Conservation (phyloP, 176 grass and related monocot genomes). For the Poa annua region DNA sequence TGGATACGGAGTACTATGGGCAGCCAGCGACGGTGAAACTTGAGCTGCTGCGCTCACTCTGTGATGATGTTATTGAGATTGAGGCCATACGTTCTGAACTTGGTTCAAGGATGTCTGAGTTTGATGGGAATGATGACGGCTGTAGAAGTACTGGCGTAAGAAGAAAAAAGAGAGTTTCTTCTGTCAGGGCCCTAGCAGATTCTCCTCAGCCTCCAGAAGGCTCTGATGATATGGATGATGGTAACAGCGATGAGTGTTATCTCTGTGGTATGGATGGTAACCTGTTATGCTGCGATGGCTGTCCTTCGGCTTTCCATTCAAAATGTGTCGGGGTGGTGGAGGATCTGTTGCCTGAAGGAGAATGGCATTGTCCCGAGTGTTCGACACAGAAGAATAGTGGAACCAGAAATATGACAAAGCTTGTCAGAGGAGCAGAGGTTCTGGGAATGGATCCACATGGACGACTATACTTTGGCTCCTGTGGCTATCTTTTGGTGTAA, state of each 20-base stretch:
- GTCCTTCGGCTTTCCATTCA: slow-evolving; percentile 96
- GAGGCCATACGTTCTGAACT: slow-evolving; percentile 73
- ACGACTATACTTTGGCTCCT: slow-evolving; percentile 73
- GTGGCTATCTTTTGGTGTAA: slow-evolving; percentile 90
- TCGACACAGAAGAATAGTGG: slow-evolving; percentile 62
- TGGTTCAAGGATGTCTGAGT: slow-evolving; percentile 60
- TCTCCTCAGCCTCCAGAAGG: slow-evolving; percentile 38
- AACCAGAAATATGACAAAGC: slow-evolving; percentile 52
- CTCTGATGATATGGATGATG: slow-evolving; percentile 62
- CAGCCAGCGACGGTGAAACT: slow-evolving; percentile 79
- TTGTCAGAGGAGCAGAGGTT: slow-evolving; percentile 73
- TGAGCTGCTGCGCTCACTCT: slow-evolving; percentile 76
- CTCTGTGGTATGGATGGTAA: slow-evolving; percentile 95
- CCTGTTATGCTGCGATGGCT: slow-evolving; percentile 95
- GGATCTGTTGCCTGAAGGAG: slow-evolving; percentile 90
- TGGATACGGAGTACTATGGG: slow-evolving; percentile 76
- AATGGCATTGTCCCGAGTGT: slow-evolving; percentile 94
- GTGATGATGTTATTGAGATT: slow-evolving; percentile 82
- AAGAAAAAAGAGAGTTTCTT: slow-evolving; percentile 53
- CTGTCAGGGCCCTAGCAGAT: slow-evolving; percentile 27
- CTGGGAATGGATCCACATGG: slow-evolving; percentile 85
- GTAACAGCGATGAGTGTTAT: slow-evolving; percentile 89
- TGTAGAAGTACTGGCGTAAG: slow-evolving; percentile 43
- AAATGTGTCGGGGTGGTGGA: slow-evolving; percentile 89
- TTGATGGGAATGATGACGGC: slow-evolving; percentile 56